Evolutionary conservation across 73 alveolate genomes (phyloP).

Genomic region (Blepharisma stoltei): DNA sequence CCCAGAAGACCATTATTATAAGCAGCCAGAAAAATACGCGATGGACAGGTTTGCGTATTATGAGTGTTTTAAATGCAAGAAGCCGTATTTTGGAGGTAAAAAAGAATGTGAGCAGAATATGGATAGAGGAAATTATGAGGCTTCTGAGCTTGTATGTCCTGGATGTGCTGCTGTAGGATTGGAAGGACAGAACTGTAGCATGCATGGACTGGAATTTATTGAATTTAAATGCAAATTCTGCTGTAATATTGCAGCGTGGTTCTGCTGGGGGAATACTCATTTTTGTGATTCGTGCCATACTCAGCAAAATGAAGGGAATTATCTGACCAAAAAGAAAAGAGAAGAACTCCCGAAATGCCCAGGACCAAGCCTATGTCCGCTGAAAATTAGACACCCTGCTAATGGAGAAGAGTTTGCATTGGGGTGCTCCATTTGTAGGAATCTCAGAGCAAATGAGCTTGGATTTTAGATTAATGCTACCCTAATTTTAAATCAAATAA

Average conservation of each 20-base stretch:
- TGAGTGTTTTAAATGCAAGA: slow-evolving; percentile 92
- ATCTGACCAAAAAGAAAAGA: slow-evolving; percentile 73
- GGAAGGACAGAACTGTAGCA: slow-evolving; percentile 79
- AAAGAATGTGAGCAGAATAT: slow-evolving; percentile 86
- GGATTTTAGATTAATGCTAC: slow-evolving; percentile 38
- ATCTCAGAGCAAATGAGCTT: slow-evolving; percentile 45
- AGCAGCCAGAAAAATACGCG: slow-evolving; percentile 85
- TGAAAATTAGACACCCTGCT: slow-evolving; percentile 90
- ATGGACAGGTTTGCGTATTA: slow-evolving; percentile 86
- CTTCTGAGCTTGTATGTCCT: slow-evolving; percentile 93
- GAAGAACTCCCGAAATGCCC: slow-evolving; percentile 79
- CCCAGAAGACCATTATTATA: slow-evolving; percentile 73
- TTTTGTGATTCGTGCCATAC: slow-evolving; percentile 98
- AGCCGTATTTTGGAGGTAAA: slow-evolving; percentile 97
- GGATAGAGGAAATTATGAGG: slow-evolving; percentile 80
- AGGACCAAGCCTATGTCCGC: slow-evolving; percentile 73
- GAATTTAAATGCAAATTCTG: slow-evolving; percentile 94
- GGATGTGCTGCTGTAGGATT: slow-evolving; percentile 89
- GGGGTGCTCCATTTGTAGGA: slow-evolving; percentile 96
- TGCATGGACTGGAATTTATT: slow-evolving; percentile 88
- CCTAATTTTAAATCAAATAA: neutral
- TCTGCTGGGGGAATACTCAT: slow-evolving; percentile 98
- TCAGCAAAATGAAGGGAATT: slow-evolving; percentile 87
- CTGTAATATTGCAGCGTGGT: slow-evolving; percentile 95
- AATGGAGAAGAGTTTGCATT: slow-evolving; percentile 97